Percentiles rank a stretch among this genome's conserved stretches.
These are phyloP conservation scores for Bisporella sp. DNA, from an alignment of 2,329 filamentous ascomycete species.

Conservation along the genomic window DNA sequence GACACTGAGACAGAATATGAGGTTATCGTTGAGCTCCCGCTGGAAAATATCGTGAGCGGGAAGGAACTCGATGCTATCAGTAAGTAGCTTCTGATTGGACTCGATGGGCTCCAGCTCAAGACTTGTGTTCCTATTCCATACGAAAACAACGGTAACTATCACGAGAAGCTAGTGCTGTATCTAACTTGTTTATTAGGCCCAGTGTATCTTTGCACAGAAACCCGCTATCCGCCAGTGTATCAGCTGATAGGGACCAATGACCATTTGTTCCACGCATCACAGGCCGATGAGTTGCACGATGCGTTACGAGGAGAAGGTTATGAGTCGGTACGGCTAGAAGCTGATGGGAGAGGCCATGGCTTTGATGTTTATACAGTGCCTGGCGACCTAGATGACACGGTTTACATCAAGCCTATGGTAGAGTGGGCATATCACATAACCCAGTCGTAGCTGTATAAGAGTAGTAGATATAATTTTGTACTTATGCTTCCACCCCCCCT, in stretches of 20 bases:
- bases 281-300: neutral
- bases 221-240: conserved; percentile 10
- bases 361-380: neutral
- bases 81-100: neutral
- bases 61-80: conserved; percentile 15
- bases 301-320: neutral
- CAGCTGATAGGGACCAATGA: conserved; percentile 11
- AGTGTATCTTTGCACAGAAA: neutral
- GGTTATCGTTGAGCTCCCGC: conserved; percentile 10
- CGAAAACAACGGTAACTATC: neutral
- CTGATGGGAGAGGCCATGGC: neutral
- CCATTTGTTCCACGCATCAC: neutral
- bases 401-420: too few relatives aligned
- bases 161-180: neutral
- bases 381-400: too few relatives aligned
- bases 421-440: too few relatives aligned
- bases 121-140: neutral
- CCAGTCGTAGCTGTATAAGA: too few relatives aligned
- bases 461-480: too few relatives aligned
- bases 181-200: neutral
- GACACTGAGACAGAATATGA: neutral
- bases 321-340: neutral
- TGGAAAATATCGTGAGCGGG: conserved; percentile 7
- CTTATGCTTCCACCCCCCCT: too few relatives aligned
- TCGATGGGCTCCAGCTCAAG: too few relatives aligned